Evolutionary conservation across 1,284 basidiomycete genomes (phyloP), one percentile per base, ranked within the genome.

Genomic region (Clitocybe nebularis): DNA sequence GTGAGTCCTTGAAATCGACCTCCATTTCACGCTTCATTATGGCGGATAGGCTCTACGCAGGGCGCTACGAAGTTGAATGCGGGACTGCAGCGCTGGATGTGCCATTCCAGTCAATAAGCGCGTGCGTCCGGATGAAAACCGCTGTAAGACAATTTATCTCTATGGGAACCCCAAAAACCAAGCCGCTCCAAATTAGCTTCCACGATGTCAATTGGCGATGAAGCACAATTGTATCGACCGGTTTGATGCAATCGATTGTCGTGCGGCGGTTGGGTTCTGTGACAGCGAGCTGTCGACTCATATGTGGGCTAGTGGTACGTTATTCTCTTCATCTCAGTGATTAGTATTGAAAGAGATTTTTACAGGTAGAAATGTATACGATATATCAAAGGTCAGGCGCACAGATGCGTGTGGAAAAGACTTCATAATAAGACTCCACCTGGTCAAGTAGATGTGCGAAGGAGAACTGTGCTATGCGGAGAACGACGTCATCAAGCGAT

Each of bases 41-140:
- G 38, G 32, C 30, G 21, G 34, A 35, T 39, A 82, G 79, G 16
- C 54, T 83, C 24, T 84, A 81, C 48, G 60, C 63, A 19, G 80
- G 81, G n/a, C 63, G 79, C 32, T 81, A 77, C 50, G 77, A 79
- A 47, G 72, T 84, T 14, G 80, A 82, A 56, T 84, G 81, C 53
- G 71, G 77, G 7, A 71, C 62, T 13, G 73, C 73, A 13, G 69
- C 75, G 10, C 56, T 81, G 13, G 69, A 77, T 14, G 62, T 70
- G 2, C 80, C 81, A 1, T 74, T 81, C 56, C 79, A 82, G 51
- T 63, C 61, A 16, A 81, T 83, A 40, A 62, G 61, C 28, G 69
- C 61, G 10, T 83, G 80, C 49, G 77, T 83, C 3, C 66, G 71
- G 30, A 81, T 82, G 72, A 81, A 79, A 55, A 67, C 63, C 35